Evolutionary conservation across 1,139 yeast species (phyloP).

Genomic region (Yamadazyma taylorii): DNA sequence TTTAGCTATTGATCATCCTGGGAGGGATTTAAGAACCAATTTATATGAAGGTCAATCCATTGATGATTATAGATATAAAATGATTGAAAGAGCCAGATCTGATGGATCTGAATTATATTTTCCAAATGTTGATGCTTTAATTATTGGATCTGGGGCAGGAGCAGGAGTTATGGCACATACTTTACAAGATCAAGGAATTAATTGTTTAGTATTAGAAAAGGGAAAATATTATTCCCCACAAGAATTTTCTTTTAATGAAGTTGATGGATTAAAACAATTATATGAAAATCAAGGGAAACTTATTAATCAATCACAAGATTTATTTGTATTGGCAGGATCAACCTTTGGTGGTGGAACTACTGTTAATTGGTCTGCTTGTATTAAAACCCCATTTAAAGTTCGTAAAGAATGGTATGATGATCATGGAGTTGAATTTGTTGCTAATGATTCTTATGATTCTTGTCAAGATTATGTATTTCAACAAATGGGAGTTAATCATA

Average conservation of each 20-base stretch:
- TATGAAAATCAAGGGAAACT: constrained; percentile 45
- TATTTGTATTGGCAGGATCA: constrained; percentile 51
- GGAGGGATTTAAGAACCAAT: constrained; percentile 27
- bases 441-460: constrained; percentile 43
- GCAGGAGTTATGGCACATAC: constrained; percentile 60
- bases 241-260: constrained; percentile 41
- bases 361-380: constrained; percentile 62
- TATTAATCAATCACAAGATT: constrained; percentile 34
- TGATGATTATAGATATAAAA: constrained; percentile 30
- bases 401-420: constrained; percentile 57
- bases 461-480: constrained; percentile 50
- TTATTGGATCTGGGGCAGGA: constrained; percentile 60
- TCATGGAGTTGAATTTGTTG: constrained; percentile 51
- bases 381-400: constrained; percentile 53
- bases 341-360: constrained; percentile 65
- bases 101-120: constrained; percentile 34
- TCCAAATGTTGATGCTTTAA: constrained; percentile 44
- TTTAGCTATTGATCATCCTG: constrained; percentile 37
- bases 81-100: constrained; percentile 33
- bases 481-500: constrained; percentile 50
- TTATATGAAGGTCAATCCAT: constrained; percentile 28
- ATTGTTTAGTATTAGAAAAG: constrained; percentile 52
- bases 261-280: constrained; percentile 34
- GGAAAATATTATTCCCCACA: constrained; percentile 45
- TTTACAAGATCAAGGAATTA: constrained; percentile 44